A percentile compares a stretch with the other conserved stretches of the same genome.
Conservation (phyloP, 495 filamentous ascomycete species). For the Recurvomyces mirabilis region DNA sequence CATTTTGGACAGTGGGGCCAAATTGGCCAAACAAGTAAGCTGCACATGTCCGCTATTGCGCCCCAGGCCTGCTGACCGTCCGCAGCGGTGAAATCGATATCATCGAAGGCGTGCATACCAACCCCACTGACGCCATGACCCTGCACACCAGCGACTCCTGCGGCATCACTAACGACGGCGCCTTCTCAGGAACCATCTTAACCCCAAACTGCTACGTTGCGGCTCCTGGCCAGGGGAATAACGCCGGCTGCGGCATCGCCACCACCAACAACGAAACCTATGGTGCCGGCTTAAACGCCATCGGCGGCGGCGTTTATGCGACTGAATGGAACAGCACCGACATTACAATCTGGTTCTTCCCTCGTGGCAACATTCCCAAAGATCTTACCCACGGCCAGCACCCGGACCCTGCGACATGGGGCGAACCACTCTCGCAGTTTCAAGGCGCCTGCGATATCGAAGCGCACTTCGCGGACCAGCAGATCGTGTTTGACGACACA, state of each 20-base stretch:
- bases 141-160: conserved; percentile 42
- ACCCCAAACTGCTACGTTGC: conserved; percentile 43
- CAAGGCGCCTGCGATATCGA: conserved; percentile 30
- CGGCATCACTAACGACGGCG: conserved; percentile 35
- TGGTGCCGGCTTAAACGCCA: conserved; percentile 60
- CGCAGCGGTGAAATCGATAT: conserved; percentile 47
- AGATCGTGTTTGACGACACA: conserved; percentile 57
- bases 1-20: conserved; percentile 33
- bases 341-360: conserved; percentile 73
- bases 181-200: conserved; percentile 17
- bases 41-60: too few species aligned
- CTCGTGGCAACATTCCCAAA: conserved; percentile 45
- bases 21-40: conserved; percentile 33
- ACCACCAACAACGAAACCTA: conserved; percentile 30
- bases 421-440: conserved; percentile 53
- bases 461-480: conserved; percentile 24
- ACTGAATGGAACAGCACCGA: conserved; percentile 56
- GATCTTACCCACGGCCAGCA: conserved; percentile 42
- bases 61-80: too few species aligned
- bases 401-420: conserved; percentile 55
- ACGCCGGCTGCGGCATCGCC: conserved; percentile 34
- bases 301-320: conserved; percentile 65
- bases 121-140: conserved; percentile 53
- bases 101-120: conserved; percentile 71
- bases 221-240: conserved; percentile 41